Evolutionary conservation across 352 stramenopile species (phyloP).

Genomic region (Globisporangium polare): DNA sequence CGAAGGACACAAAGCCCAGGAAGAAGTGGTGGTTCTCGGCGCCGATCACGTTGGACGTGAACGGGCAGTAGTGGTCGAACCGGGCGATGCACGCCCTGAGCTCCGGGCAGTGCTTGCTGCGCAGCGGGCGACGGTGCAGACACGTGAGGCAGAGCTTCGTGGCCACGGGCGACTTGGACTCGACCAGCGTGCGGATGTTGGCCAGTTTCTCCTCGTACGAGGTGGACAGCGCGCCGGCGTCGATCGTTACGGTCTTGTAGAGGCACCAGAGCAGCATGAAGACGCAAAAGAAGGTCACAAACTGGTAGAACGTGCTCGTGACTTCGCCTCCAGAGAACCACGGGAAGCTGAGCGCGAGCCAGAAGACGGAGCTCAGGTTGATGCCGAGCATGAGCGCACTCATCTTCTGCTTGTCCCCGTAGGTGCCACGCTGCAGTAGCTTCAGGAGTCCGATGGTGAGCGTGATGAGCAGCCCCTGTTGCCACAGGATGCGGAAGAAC

Average conservation of each 20-base stretch:
- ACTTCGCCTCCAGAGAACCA: conserved; percentile 20
- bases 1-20: conserved; percentile 87
- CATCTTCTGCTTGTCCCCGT: conserved; percentile 73
- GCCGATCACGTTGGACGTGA: conserved; percentile 93
- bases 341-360: conserved; percentile 49
- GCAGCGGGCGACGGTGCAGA: conserved; percentile 67
- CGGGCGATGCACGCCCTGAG: conserved; percentile 74
- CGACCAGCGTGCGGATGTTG: conserved; percentile 67
- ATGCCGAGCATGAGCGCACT: conserved; percentile 68
- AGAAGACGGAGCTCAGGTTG: conserved; percentile 69
- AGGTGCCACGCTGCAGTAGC: conserved; percentile 54
- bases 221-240: conserved; percentile 63
- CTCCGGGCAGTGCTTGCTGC: conserved; percentile 77
- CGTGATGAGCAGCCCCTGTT: conserved; percentile 28
- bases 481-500: conserved; percentile 30
- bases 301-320: conserved; percentile 31
- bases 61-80: conserved; percentile 86
- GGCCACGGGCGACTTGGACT: conserved; percentile 64
- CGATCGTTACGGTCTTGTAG: conserved; percentile 46
- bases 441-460: conserved; percentile 38
- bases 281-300: conserved; percentile 17
- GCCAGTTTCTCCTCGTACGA: conserved; percentile 60
- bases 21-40: conserved; percentile 94
- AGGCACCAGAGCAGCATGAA: conserved; percentile 44
- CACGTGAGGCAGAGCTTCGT: conserved; percentile 81